Conservation (phyloP, 306 rosid genomes). For the Trifolium subterraneum region DNA sequence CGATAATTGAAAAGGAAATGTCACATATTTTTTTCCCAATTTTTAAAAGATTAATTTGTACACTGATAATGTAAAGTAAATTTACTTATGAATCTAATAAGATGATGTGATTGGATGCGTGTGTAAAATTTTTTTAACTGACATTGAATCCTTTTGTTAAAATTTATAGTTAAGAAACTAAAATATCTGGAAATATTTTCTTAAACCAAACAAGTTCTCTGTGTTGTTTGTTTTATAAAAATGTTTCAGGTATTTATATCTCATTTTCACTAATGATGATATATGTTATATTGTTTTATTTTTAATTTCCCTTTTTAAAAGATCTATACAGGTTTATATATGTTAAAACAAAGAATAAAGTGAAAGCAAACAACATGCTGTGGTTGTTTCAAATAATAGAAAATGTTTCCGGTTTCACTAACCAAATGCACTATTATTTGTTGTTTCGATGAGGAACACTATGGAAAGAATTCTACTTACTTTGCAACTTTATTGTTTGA, state of each 20-base stretch:
- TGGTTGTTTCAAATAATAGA: not conserved
- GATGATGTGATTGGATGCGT: not conserved
- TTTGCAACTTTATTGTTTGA: conserved; percentile 41
- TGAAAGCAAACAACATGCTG: not conserved
- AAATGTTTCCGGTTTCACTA: not conserved
- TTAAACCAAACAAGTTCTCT: not conserved
- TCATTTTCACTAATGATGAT: not conserved
- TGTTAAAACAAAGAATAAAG: not conserved
- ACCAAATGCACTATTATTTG: not conserved
- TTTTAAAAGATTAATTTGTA: not conserved
- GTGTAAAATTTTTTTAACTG: not conserved
- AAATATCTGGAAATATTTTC: not conserved
- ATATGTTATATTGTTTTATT: not conserved
- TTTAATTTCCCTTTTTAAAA: not conserved
- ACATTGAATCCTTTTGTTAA: not conserved
- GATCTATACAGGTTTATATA: not conserved
- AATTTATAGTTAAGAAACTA: not conserved
- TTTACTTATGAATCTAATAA: not conserved
- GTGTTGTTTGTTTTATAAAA: not conserved
- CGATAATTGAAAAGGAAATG: not conserved
- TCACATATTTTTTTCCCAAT: not conserved
- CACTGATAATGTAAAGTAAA: no score
- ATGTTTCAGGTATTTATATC: not conserved
- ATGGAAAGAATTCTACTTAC: conserved; percentile 11
- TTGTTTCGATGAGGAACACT: conserved; percentile 13